Conservation (phyloP, 1,139 yeast species). For the Magnusiomyces suaveolens region DNA sequence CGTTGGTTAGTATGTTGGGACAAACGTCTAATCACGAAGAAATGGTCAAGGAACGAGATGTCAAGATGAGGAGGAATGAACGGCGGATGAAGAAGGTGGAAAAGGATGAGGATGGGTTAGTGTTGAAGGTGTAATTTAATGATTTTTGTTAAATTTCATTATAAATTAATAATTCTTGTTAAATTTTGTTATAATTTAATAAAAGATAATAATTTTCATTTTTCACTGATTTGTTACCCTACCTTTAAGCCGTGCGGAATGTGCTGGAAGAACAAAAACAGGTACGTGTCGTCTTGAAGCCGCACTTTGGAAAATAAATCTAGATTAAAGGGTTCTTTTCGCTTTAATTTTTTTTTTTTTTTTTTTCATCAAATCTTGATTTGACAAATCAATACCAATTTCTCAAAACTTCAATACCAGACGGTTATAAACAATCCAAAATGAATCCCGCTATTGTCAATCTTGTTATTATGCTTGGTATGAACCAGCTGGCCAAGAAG, state of each 20-base stretch:
- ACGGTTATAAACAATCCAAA: neutral
- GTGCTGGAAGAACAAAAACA: no score
- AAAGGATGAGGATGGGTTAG: neutral
- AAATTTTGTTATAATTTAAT: no score
- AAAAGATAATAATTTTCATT: no score
- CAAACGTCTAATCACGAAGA: neutral
- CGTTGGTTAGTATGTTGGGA: constrained; percentile 16
- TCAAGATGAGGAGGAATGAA: neutral
- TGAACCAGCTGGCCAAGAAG: constrained; percentile 92
- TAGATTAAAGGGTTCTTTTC: no score
- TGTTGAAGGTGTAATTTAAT: neutral
- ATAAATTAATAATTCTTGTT: no score
- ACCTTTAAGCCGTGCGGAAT: no score
- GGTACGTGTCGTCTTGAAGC: neutral
- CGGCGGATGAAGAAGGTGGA: neutral
- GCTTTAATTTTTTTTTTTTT: no score
- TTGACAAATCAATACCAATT: neutral
- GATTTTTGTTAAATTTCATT: no score
- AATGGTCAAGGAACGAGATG: neutral
- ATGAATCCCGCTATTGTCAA: constrained; percentile 75
- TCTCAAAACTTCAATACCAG: neutral
- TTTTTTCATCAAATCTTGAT: neutral
- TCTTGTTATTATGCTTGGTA: constrained; percentile 82
- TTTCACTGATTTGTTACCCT: no score
- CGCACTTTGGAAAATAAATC: no score